phyloP scores from a whole-genome alignment of 148 eudicot genomes.

The Euryodendron excelsum region DNA sequence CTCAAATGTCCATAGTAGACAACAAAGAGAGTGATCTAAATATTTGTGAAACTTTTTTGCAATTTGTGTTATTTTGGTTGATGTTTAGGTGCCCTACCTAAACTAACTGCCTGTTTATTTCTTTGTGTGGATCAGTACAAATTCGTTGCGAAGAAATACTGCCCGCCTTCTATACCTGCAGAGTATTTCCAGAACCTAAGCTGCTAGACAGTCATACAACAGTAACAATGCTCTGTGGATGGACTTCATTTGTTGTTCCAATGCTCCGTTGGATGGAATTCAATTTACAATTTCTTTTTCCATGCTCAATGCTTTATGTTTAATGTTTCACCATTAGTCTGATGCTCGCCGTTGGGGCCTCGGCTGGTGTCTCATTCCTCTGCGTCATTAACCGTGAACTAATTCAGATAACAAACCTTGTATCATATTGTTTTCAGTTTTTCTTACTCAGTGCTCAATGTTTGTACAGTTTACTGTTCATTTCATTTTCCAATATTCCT shows the following conservation, averaged over 20 bases:
- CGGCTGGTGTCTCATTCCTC: neutral
- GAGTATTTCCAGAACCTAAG: slow-evolving; percentile 58
- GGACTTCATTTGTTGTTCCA: neutral
- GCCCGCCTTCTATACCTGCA: slow-evolving; percentile 74
- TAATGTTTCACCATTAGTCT: neutral
- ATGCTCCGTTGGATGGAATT: neutral
- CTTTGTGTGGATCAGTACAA: slow-evolving; percentile 66
- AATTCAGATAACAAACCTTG: neutral
- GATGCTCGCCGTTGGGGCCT: neutral
- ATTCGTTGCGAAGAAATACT: slow-evolving; percentile 78
- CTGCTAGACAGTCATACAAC: slow-evolving; percentile 10
- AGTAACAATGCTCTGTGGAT: slow-evolving; percentile 19
- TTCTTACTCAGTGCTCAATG: neutral
- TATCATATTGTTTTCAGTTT: neutral
- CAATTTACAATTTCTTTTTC: neutral
- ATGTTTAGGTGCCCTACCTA: neutral
- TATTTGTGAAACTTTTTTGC: neutral
- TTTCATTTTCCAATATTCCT: neutral
- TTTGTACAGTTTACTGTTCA: too few relatives aligned
- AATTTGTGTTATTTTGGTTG: neutral
- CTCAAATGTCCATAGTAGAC: too few relatives aligned
- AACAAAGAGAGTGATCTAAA: neutral
- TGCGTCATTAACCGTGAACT: neutral
- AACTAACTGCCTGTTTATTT: neutral
- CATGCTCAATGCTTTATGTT: neutral